A percentile compares a stretch with the other conserved stretches of the same genome.
These are phyloP conservation scores for Choanephora cucurbitarum DNA, from an alignment of 371 early-diverging fungal species.

Conservation along the genomic window DNA sequence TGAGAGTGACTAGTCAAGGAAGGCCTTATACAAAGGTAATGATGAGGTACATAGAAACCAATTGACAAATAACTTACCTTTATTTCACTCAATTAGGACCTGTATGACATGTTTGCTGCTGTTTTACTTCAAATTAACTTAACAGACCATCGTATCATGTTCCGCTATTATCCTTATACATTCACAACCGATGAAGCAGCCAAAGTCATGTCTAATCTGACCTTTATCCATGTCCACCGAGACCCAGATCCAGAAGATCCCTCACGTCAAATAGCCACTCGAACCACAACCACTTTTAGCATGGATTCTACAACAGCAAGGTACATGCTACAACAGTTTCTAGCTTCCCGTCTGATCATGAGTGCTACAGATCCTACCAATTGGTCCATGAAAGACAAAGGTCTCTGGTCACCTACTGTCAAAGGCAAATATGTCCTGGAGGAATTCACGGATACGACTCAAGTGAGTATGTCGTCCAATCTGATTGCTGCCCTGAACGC, in stretches of 20 bases:
- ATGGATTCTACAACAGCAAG: conserved; percentile 59
- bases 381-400: conserved; percentile 50
- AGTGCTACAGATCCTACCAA: conserved; percentile 52
- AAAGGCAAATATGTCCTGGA: conserved; percentile 62
- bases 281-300: conserved; percentile 57
- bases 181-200: conserved; percentile 66
- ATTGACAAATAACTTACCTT: too few species aligned
- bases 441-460: conserved; percentile 45
- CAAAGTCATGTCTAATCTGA: conserved; percentile 47
- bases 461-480: conserved; percentile 29
- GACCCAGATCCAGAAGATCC: conserved; percentile 56
- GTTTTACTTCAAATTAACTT: conserved; percentile 42
- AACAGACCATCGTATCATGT: conserved; percentile 48
- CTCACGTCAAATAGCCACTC: conserved; percentile 37
- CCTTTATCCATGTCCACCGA: conserved; percentile 56
- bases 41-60: background rate
- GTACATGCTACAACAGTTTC: conserved; percentile 59
- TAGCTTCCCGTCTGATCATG: conserved; percentile 54
- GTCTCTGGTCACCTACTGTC: conserved; percentile 56
- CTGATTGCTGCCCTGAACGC: conserved; percentile 20
- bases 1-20: conserved; percentile 31
- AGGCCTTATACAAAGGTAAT: conserved; percentile 38
- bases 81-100: too few species aligned
- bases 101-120: conserved; percentile 49
- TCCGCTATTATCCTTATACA: conserved; percentile 55